These are phyloP conservation scores for Capronia epimyces DNA, from an alignment of 2,329 filamentous ascomycete species.

Conservation along the genomic window DNA sequence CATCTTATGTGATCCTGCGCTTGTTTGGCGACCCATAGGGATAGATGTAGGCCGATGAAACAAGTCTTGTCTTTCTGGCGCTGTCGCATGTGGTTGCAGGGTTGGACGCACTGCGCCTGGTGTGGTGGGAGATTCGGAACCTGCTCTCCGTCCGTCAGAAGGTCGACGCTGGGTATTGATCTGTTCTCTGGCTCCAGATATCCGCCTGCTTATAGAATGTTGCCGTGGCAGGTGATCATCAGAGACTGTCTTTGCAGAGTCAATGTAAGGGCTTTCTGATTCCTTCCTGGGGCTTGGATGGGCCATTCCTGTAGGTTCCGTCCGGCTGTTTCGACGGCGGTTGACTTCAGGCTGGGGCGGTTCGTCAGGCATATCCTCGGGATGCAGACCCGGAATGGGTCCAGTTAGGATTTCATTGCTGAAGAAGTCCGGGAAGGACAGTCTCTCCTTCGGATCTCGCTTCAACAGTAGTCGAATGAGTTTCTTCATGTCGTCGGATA, in stretches of 20 bases:
- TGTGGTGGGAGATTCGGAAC: constrained; percentile 28
- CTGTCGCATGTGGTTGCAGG: constrained; percentile 36
- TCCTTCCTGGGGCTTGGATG: constrained; percentile 23
- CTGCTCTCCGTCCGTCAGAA: constrained; percentile 10
- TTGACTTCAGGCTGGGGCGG: constrained; percentile 4
- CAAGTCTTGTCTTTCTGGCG: constrained; percentile 39
- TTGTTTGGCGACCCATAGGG: constrained; percentile 59
- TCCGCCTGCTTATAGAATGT: constrained; percentile 19
- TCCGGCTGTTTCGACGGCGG: constrained; percentile 22
- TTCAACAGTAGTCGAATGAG: constrained; percentile 78
- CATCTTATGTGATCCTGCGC: constrained; percentile 31
- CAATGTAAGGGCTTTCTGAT: constrained; percentile 25
- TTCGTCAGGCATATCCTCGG: constrained; percentile 59
- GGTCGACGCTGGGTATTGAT: constrained; percentile 8
- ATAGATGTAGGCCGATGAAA: constrained; percentile 35
- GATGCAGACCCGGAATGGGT: constrained; percentile 73
- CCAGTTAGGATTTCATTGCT: constrained; percentile 64
- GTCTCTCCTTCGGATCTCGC: constrained; percentile 74
- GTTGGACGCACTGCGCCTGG: constrained; percentile 31
- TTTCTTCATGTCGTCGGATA: constrained; percentile 71
- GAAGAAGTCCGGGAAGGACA: constrained; percentile 85
- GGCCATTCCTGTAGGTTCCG: constrained; percentile 21
- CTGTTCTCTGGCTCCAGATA: constrained; percentile 22
- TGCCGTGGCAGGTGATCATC: constrained; percentile 19
- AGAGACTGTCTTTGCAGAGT: constrained; percentile 14